phyloP scores from a whole-genome alignment of 352 stramenopile genomes.

The Thalassiosira gravida region DNA sequence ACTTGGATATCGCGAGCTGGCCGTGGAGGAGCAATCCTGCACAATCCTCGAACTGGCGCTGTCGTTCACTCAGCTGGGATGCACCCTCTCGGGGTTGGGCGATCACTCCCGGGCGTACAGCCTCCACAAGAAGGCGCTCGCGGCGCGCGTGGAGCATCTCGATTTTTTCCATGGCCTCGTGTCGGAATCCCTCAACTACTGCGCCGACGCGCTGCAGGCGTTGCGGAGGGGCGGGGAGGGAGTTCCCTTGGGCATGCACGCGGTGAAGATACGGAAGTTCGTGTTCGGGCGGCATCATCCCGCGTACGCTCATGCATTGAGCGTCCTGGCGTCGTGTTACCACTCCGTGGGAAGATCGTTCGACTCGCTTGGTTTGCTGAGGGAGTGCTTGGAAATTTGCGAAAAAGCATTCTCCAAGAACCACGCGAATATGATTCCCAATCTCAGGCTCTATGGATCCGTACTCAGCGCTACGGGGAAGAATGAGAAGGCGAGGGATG shows the following conservation, averaged over 20 bases:
- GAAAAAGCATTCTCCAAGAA: constrained; percentile 54
- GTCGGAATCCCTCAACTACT: constrained; percentile 68
- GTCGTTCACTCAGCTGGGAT: constrained; percentile 60
- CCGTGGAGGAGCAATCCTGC: constrained; percentile 38
- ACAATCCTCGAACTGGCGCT: constrained; percentile 53
- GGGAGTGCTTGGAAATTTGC: constrained; percentile 64
- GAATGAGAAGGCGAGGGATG: constrained; percentile 21
- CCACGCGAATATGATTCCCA: constrained; percentile 64
- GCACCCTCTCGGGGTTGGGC: constrained; percentile 39
- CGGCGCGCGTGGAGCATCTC: constrained; percentile 40
- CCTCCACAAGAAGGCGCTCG: constrained; percentile 56
- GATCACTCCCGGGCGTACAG: constrained; percentile 43
- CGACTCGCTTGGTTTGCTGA: constrained; percentile 40
- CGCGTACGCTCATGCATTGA: constrained; percentile 64
- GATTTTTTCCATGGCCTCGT: constrained; percentile 54
- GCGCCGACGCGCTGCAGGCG: constrained; percentile 51
- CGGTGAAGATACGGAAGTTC: constrained; percentile 52
- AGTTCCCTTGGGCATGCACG: constrained; percentile 56
- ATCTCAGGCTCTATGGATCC: constrained; percentile 55
- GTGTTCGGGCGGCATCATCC: constrained; percentile 56
- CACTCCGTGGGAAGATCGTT: constrained; percentile 48
- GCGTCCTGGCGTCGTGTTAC: constrained; percentile 56
- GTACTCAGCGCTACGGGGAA: constrained; percentile 39
- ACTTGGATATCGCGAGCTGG: constrained; percentile 38
- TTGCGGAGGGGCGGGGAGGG: constrained; percentile 38